Evolutionary conservation across 495 filamentous ascomycete species (phyloP).

Genomic region (Annulohypoxylon maeteangense): DNA sequence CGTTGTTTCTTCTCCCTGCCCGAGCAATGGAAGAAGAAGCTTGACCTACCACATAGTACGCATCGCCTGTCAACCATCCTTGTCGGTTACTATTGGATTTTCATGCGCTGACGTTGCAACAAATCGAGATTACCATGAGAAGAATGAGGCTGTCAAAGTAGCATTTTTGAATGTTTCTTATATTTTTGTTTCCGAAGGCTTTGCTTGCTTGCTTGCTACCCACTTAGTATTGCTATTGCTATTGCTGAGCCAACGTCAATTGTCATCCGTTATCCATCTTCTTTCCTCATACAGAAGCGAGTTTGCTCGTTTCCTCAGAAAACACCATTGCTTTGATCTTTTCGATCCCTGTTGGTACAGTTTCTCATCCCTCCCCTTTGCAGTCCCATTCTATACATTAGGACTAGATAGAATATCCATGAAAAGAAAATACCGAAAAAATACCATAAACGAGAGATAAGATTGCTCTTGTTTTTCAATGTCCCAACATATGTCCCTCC

Average conservation of each 20-base stretch:
- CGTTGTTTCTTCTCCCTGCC: conserved; percentile 32
- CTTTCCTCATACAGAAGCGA: conserved; percentile 30
- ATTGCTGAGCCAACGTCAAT: conserved; percentile 15
- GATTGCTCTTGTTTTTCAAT: conserved; percentile 43
- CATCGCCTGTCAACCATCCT: conserved; percentile 1
- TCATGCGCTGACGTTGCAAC: not conserved
- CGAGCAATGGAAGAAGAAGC: conserved; percentile 19
- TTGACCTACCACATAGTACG: conserved; percentile 31
- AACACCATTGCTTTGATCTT: conserved; percentile 17
- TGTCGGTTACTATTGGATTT: conserved; percentile 4
- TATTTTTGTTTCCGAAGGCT: conserved; percentile 21
- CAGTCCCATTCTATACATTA: conserved; percentile 46
- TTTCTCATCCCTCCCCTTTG: conserved; percentile 27
- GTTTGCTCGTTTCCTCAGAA: conserved; percentile 17
- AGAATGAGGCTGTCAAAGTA: conserved; percentile 3
- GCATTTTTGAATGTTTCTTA: conserved; percentile 12
- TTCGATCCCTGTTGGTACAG: conserved; percentile 32
- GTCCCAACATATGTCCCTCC: conserved; percentile 30
- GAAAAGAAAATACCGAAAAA: conserved; percentile 8
- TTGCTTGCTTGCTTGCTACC: no score
- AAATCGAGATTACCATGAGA: conserved; percentile 5
- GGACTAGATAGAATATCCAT: conserved; percentile 31
- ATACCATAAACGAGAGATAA: conserved; percentile 36
- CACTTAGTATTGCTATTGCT: no score
- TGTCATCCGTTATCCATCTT: conserved; percentile 30